A percentile compares a stretch with the other conserved stretches of the same genome.
These are phyloP conservation scores for Sabuloglossum arenarium DNA, from an alignment of 495 filamentous ascomycete species.

Conservation along the genomic window DNA sequence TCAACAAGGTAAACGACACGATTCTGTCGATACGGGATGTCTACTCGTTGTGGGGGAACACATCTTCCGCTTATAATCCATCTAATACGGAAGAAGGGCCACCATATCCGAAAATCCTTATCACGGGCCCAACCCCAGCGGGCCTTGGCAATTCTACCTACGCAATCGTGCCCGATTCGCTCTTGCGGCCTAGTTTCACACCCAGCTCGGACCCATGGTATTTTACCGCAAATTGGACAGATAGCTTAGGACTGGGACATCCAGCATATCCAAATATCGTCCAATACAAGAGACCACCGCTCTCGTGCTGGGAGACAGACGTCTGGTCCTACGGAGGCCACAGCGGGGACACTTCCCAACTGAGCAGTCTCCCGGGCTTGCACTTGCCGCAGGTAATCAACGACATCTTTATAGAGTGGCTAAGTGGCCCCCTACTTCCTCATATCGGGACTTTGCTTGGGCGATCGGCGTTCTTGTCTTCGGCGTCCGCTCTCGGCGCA, in stretches of 20 bases:
- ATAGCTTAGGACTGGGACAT: neutral
- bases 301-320: neutral
- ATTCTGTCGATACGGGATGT: neutral
- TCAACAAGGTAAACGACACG: slow-evolving; percentile 6
- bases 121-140: slow-evolving; percentile 8
- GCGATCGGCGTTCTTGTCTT: slow-evolving; percentile 2
- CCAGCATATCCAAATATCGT: neutral
- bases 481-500: slow-evolving; percentile 9
- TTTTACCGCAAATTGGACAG: slow-evolving; percentile 8
- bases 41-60: neutral
- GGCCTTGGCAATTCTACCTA: slow-evolving; percentile 13
- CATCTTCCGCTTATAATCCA: neutral
- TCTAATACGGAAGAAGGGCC: neutral
- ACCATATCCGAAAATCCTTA: slow-evolving; percentile 2
- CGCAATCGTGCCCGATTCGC: slow-evolving; percentile 14
- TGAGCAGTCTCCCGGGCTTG: neutral
- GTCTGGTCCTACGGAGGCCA: neutral
- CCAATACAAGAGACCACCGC: neutral
- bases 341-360: too few relatives aligned
- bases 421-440: neutral
- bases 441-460: neutral
- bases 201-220: slow-evolving; percentile 17
- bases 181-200: slow-evolving; percentile 15
- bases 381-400: slow-evolving; percentile 3
- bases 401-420: slow-evolving; percentile 7